Conservation (phyloP, 768 basidiomycete genomes). For the Clavaria fumosa region DNA sequence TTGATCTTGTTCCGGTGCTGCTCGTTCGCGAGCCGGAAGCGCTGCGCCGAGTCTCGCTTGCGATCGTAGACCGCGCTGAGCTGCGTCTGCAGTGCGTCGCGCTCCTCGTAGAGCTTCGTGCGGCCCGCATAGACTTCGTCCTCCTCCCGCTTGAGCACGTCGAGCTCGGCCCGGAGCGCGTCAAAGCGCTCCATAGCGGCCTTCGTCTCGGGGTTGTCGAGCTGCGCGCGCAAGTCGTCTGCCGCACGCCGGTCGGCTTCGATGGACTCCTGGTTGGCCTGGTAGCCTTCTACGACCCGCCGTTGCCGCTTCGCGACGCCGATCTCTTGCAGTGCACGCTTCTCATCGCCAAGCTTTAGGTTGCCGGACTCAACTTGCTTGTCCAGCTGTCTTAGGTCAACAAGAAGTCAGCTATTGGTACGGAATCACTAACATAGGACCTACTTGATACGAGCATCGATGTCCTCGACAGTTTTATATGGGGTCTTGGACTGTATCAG, state of each 20-base stretch:
- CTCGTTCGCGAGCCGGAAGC: conserved; percentile 74
- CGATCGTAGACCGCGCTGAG: conserved; percentile 56
- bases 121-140: conserved; percentile 76
- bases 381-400: conserved; percentile 50
- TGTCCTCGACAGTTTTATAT: conserved; percentile 72
- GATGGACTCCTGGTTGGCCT: conserved; percentile 64
- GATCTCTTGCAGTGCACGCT: conserved; percentile 88
- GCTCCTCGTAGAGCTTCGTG: conserved; percentile 74
- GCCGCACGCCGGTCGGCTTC: conserved; percentile 57
- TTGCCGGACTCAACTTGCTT: conserved; percentile 84
- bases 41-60: conserved; percentile 59
- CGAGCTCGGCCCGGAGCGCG: conserved; percentile 69
- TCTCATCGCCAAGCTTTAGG: conserved; percentile 90
- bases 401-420: conserved; percentile 4
- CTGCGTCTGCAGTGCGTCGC: conserved; percentile 54
- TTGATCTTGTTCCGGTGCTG: conserved; percentile 69
- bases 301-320: conserved; percentile 54
- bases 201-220: conserved; percentile 84
- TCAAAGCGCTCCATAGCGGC: conserved; percentile 72
- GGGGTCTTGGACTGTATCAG: conserved; percentile 59
- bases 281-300: conserved; percentile 66
- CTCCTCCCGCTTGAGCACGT: conserved; percentile 69
- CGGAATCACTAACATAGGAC: conserved; percentile 14
- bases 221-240: conserved; percentile 68
- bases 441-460: conserved; percentile 78